Percentiles rank a stretch among this genome's conserved stretches.
phyloP scores from a whole-genome alignment of 768 basidiomycete species.

The Roridomyces roridus region DNA sequence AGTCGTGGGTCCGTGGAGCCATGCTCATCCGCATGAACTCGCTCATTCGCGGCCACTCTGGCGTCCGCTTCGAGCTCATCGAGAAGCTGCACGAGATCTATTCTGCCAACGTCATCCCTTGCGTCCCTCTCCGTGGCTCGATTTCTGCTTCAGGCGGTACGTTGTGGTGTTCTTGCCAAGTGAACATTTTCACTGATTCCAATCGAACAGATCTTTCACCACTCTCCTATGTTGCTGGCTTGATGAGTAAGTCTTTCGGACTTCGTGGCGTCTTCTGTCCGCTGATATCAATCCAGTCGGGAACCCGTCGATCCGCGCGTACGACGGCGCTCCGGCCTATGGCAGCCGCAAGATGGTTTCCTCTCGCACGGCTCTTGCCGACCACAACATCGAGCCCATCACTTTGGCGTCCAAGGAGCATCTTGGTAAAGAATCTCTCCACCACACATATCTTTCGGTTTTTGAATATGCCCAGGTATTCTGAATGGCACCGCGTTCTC shows the following conservation, averaged over 20 bases:
- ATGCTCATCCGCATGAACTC: constrained; percentile 85
- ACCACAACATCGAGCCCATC: constrained; percentile 63
- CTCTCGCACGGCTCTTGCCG: constrained; percentile 53
- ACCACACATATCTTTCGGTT: not conserved
- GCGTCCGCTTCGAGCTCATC: constrained; percentile 66
- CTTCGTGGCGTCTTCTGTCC: not conserved
- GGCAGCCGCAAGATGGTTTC: constrained; percentile 57
- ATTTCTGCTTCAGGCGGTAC: constrained; percentile 83
- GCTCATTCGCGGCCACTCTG: constrained; percentile 81
- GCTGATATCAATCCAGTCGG: constrained; percentile 38
- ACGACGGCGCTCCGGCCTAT: constrained; percentile 57
- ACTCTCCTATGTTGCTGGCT: constrained; percentile 70
- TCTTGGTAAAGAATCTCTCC: constrained; percentile 50
- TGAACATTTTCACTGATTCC: too few relatives aligned
- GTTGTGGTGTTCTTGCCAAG: constrained; percentile 18
- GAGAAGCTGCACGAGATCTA: constrained; percentile 72
- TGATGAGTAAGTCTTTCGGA: constrained; percentile 47
- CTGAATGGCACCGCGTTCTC: constrained; percentile 81
- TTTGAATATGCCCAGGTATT: constrained; percentile 35
- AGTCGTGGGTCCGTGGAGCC: constrained; percentile 85
- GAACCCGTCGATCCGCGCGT: constrained; percentile 71
- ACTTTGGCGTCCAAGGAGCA: constrained; percentile 70
- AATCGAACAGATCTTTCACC: constrained; percentile 50
- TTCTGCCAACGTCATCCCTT: constrained; percentile 65
- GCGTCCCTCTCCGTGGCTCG: constrained; percentile 82